Evolutionary conservation across 2,329 filamentous ascomycete genomes (phyloP), one percentile per base, ranked within the genome.

Genomic region (Parascedosporium putredinis): DNA sequence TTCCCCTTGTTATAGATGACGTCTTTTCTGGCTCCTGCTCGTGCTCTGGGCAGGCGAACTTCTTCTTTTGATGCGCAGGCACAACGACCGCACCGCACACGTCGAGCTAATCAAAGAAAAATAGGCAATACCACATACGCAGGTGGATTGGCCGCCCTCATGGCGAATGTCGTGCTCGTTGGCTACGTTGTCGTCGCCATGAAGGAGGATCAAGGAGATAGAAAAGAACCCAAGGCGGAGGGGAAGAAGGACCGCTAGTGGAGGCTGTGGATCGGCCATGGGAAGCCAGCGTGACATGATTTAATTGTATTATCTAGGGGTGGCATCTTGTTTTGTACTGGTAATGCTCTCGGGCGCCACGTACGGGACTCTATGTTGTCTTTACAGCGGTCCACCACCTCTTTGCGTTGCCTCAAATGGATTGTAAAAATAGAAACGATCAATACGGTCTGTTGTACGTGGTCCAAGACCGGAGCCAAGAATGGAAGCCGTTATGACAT

Each of bases 121-220:
- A 20, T 45, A 95, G 91, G 89, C 57, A 95, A 95, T 66, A 78
- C 88, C 12, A 95, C 90, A 2, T 91, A 82, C 58, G 88, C 90
- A 3, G 93, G 90, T 12, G 89, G 81, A 1, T 72, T 86, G 29
- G 93, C 93, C 1, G 93, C 93, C 18, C 69, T 97, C 47, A 81
- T 94, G 64, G 93, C 93, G 10, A 98, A 98, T 59, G 78, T 94
- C 2, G 88, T 98, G 3, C 71, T 98, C 47, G 78, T 97, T 51
- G 81, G 77, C n/a, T 98, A 97, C 66, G 80, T 97, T 40, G 70
- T 96, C 51, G 88, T 95, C 18, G 93, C 93, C 3, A 90, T 95
- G 78, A 82, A 77, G 53, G 93, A 98, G 64, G 93, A 97, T 60
- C 70, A 78, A 56, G 68, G 69, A 2, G 74, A 74, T 23, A 66